Conservation (phyloP, 495 filamentous ascomycete genomes). For the Annulohypoxylon stygium region DNA sequence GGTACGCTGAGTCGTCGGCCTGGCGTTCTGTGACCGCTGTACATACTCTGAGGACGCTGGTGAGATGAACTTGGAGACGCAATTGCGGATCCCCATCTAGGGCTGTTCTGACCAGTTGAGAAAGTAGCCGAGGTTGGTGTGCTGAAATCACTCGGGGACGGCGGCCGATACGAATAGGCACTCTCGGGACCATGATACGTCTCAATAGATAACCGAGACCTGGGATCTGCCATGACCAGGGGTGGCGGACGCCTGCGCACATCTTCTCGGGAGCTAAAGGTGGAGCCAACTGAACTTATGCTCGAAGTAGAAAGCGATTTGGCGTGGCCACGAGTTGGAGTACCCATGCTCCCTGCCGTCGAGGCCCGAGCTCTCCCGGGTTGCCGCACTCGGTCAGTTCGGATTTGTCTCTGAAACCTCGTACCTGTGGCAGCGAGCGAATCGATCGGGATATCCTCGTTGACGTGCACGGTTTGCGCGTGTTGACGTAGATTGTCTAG, state of each 20-base stretch:
- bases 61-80: constrained; percentile 77
- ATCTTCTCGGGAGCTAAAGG: constrained; percentile 71
- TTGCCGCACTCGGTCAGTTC: constrained; percentile 79
- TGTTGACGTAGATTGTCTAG: constrained; percentile 97
- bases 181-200: constrained; percentile 66
- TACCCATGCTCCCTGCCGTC: constrained; percentile 73
- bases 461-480: constrained; percentile 97
- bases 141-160: constrained; percentile 78
- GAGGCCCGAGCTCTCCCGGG: constrained; percentile 78
- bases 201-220: constrained; percentile 73
- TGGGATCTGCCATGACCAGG: constrained; percentile 84
- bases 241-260: constrained; percentile 80
- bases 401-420: constrained; percentile 92
- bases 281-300: constrained; percentile 80
- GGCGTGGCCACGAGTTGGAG: constrained; percentile 80
- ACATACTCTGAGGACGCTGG: constrained; percentile 75
- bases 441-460: constrained; percentile 94
- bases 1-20: constrained; percentile 86
- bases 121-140: constrained; percentile 81
- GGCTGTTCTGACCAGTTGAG: constrained; percentile 78
- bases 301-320: constrained; percentile 88
- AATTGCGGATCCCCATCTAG: constrained; percentile 72
- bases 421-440: constrained; percentile 95
- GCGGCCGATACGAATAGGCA: constrained; percentile 65
- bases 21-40: constrained; percentile 71